Evolutionary conservation across 139 green algal species (phyloP).

Genomic region (Tetradesmus lagerheimii): DNA sequence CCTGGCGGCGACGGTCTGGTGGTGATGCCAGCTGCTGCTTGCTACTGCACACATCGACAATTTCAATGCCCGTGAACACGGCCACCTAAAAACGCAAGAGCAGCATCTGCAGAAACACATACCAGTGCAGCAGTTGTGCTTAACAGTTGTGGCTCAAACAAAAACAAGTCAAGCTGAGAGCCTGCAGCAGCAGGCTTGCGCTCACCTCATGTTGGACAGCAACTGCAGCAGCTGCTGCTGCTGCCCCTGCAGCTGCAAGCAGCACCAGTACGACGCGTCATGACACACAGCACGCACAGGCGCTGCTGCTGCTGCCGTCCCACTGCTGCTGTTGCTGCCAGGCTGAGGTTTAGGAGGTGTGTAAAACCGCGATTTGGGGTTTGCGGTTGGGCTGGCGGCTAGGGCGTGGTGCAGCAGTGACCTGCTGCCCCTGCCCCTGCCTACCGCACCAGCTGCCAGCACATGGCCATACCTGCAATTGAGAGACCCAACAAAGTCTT

Average conservation of each 20-base stretch:
- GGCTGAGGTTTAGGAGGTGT: neutral
- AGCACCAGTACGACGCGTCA: constrained; percentile 78
- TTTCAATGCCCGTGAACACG: no score
- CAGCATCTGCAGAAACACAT: no score
- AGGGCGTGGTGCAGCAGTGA: constrained; percentile 58
- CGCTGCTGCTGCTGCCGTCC: constrained; percentile 22
- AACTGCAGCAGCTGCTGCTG: constrained; percentile 47
- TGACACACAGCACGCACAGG: constrained; percentile 61
- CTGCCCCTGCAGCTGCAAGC: constrained; percentile 67
- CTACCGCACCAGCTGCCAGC: constrained; percentile 60
- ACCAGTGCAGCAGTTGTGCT: no score
- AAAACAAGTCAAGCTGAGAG: no score
- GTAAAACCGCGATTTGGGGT: neutral
- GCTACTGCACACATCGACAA: no score
- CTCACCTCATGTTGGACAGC: constrained; percentile 55
- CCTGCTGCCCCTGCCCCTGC: constrained; percentile 70
- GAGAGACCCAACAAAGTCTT: constrained; percentile 33
- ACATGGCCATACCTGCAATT: constrained; percentile 73
- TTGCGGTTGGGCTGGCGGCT: neutral
- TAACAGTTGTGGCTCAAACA: no score
- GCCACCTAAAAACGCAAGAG: no score
- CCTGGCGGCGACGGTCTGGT: no score
- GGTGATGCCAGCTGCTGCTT: no score
- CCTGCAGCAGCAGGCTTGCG: neutral
- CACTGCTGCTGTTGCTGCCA: constrained; percentile 19